Base-by-base conservation (phyloP, 73 alveolate species). In the Uronychia setigera region DNA sequence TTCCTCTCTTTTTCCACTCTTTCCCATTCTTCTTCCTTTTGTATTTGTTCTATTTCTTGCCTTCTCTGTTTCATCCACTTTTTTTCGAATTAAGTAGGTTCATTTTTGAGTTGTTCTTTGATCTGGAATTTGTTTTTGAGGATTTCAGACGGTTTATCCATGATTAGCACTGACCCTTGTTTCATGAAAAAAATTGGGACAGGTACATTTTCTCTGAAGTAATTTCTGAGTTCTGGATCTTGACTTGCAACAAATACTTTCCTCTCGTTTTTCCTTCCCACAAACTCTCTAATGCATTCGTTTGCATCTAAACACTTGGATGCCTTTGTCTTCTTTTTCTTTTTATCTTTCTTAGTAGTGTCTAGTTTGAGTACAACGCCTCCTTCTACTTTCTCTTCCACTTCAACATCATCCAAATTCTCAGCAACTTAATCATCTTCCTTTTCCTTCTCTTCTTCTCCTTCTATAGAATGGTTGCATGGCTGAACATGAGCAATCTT, bases 151-250 rank as follows among this genome's bases (percentile, higher is more conserved):
- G 95, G 94, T 57, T 93, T 87, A 67, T 94, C 98, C 94, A 94
- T 94, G 58, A 94, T 88, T 75, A 94, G 83, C 87, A 94, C 89
- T 79, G 82, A 83, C 85, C 88, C n/a, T n/a, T n/a, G 92, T 57
- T 92, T 93, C 80, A 94, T 90, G 92, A 94, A 94, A 74, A 94
- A 92, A 1, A 94, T 78, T 19, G 98, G 98, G 26, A 94, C 98
- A 29, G 78, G 58, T 0, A 93, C 90, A 0, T 88, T 92, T 35
- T 91, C 85, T 83, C 98, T 88, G 76, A 94, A 80, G 80, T 92
- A 95, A 0, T 85, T 84, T 28, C 98, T 76, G 29, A 94, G 77
- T 83, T 87, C 94, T 77, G 87, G 91, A 82, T 94, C 98, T 76
- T 94, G 92, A 0, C 97, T 92, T 0, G 96, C 96, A 26, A 94